Conservation (phyloP, 805 yeast species). For the Priceomyces carsonii region DNA sequence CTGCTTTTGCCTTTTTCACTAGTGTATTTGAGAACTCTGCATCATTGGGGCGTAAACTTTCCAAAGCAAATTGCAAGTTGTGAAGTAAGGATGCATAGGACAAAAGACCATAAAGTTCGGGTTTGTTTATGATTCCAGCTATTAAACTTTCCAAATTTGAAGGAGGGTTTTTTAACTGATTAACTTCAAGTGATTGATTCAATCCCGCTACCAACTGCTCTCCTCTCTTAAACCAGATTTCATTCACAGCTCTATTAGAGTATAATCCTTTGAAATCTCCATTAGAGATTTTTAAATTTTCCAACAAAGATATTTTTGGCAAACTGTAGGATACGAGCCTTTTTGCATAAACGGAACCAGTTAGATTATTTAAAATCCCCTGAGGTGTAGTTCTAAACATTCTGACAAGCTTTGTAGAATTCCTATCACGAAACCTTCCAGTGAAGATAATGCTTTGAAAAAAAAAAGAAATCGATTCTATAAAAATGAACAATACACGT, state of each 20-base stretch:
- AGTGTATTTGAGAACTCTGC: constrained; percentile 15
- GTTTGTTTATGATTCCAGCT: constrained; percentile 43
- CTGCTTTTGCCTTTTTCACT: constrained; percentile 19
- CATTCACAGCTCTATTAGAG: constrained; percentile 29
- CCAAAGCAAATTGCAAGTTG: constrained; percentile 50
- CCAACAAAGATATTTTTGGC: constrained; percentile 33
- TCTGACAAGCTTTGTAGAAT: not conserved
- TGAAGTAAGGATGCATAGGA: constrained; percentile 48
- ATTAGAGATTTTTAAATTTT: constrained; percentile 25
- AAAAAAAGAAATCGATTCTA: not conserved
- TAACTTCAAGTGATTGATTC: constrained; percentile 31
- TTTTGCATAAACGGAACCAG: not conserved
- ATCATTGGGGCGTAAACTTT: constrained; percentile 35
- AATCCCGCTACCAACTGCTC: constrained; percentile 32
- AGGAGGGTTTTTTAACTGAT: constrained; percentile 25
- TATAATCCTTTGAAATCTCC: constrained; percentile 37
- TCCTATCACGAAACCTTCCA: too few relatives aligned
- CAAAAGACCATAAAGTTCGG: constrained; percentile 45
- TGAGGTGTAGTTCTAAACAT: constrained; percentile 1
- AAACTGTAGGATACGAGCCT: constrained; percentile 31
- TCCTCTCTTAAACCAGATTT: constrained; percentile 43
- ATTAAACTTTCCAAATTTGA: constrained; percentile 35
- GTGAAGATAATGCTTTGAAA: too few relatives aligned
- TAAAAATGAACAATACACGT: constrained; percentile 5
- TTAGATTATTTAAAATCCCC: not conserved